Evolutionary conservation across 2,329 filamentous ascomycete species (phyloP).

Genomic region (Epichloe baconii): DNA sequence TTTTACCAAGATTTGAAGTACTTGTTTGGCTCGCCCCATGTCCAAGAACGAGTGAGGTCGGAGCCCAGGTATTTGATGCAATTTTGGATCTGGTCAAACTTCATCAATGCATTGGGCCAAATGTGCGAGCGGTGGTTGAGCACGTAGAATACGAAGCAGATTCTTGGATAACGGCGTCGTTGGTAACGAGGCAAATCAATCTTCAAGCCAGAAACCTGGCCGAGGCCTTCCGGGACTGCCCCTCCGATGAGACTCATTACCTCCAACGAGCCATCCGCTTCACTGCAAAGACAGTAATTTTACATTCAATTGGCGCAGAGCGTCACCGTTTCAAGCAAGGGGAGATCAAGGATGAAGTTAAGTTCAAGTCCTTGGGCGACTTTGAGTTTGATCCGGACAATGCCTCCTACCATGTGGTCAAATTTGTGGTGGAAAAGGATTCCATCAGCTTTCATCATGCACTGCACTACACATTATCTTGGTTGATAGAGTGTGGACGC

Average conservation of each 20-base stretch:
- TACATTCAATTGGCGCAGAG: slow-evolving; percentile 84
- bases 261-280: slow-evolving; percentile 61
- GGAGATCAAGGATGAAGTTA: slow-evolving; percentile 76
- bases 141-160: slow-evolving; percentile 98
- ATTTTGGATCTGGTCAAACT: slow-evolving; percentile 93
- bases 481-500: slow-evolving; percentile 84
- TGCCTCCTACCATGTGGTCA: slow-evolving; percentile 56
- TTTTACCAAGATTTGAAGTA: slow-evolving; percentile 94
- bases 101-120: slow-evolving; percentile 94
- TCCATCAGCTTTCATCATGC: slow-evolving; percentile 96
- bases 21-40: slow-evolving; percentile 75
- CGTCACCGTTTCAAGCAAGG: slow-evolving; percentile 70
- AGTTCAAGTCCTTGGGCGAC: slow-evolving; percentile 63
- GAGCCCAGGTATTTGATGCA: slow-evolving; percentile 85
- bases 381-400: slow-evolving; percentile 63
- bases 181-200: slow-evolving; percentile 92
- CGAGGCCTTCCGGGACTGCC: slow-evolving; percentile 65
- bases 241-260: slow-evolving; percentile 48
- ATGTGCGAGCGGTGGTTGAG: slow-evolving; percentile 77
- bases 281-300: slow-evolving; percentile 69
- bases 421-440: slow-evolving; percentile 78
- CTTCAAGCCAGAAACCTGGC: slow-evolving; percentile 78
- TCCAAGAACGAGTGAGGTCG: slow-evolving; percentile 69
- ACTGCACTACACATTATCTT: slow-evolving; percentile 89
- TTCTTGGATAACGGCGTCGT: slow-evolving; percentile 90